Base-by-base conservation (phyloP, 78 protist genomes). In the Dictyostelium brefeldianum region DNA sequence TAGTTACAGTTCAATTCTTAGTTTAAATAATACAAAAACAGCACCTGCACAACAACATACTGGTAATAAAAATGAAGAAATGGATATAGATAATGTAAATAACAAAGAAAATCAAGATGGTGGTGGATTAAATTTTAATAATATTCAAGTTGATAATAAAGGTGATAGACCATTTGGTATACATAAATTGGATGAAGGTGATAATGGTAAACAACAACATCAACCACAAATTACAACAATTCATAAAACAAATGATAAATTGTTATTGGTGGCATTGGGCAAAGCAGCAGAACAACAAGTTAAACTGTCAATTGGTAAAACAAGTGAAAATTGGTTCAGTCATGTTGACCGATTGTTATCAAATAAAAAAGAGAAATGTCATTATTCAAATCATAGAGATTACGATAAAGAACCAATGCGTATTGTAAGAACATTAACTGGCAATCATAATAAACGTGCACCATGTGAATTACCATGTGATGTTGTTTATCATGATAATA, bases 381-480 rank as follows among this genome's bases (percentile, higher is more conserved):
- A 83, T 22, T 83, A 83, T 27, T 53, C 69, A 0, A 83, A 83
- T 43, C 57, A 83, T 22, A 22, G 90, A 25, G 46, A 83, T 46
- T 83, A 83, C 22, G 4, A 53, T 0, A 7, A 67, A 17, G 0
- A 67, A 83, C 90, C 90, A 25, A 25, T 83, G 0, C 56, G 62
- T 25, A 12, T 75, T 8, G 25, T 48, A n/a, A 48, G 56, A 25
- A 18, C 15, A 11, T 25, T 62, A 29, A 46, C 80, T 3, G 10
- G 22, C 12, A n/a, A 46, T 47, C 31, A 22, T 20, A 29, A 25
- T 20, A 79, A 59, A 22, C 17, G 18, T 25, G 69, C n/a, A 1
- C 57, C 62, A 14, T 89, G 94, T 67, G 80, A 89, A 0, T 64
- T 89, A 8, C 89, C 81, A 9, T 89, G 94, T 29, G 6, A 47